Evolutionary conservation across 768 basidiomycete species (phyloP), one percentile per base, ranked within the genome.

Genomic region (Kwoniella sp.): DNA sequence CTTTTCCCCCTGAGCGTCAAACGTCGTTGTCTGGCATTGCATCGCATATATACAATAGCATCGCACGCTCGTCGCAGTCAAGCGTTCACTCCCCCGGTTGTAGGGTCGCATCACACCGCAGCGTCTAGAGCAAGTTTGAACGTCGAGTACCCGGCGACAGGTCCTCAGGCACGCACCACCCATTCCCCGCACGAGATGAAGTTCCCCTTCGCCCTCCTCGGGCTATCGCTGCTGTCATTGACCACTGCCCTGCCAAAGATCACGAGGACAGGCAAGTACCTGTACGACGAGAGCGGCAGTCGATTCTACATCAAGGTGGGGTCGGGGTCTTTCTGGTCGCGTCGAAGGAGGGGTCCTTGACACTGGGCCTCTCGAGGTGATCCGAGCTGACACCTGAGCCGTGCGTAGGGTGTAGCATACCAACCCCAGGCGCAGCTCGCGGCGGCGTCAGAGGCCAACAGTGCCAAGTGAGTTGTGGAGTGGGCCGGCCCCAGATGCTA

Each of bases 241-340:
- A 46, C 43, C 9, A 19, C 43, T 20, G 87, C 87, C 51, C 78
- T 91, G 37, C 79, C 82, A 28, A 79, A 80, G 50, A 79, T 95
- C 62, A 78, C 84, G 32, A 80, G 88, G 37, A 69, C 77, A 25
- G 89, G 88, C 28, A 81, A 82, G 65, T 93, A 90, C 71, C 83
- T 93, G 36, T 93, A 90, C 75, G 80, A 80, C 33, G 80, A 80
- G 3, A 80, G 82, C 43, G 88, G 88, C 3, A 83, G 69, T 32
- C 77, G 91, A 46, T 93, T 92, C 76, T 91, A 83, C 75, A 86
- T 95, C 76, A 89, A 76, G 89, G 90, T 83, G 54, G 48, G 59
- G 62, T 10, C 5, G 23, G n/a, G 22, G 15, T 20, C 23, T 31
- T 47, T 14, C 20, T 8, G 25, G 31, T 47, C 15, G n/a, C 14